phyloP scores from a whole-genome alignment of 768 basidiomycete species.

The Kwoniella shandongensis region DNA sequence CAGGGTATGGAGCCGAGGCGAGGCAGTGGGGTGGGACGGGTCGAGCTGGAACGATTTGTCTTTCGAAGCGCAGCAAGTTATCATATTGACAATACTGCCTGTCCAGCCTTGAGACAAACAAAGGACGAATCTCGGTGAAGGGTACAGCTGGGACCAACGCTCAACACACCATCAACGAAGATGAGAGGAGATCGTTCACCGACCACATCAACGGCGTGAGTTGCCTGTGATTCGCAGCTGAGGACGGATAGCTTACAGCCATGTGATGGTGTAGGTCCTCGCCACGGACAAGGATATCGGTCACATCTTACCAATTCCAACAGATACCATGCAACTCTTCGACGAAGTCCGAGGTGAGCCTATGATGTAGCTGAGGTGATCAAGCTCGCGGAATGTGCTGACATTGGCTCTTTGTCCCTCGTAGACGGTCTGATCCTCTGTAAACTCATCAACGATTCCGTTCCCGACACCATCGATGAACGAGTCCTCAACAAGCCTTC shows the following conservation, averaged over 20 bases:
- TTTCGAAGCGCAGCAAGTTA: no score
- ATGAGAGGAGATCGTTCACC: slow-evolving; percentile 93
- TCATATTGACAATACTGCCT: not conserved
- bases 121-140: slow-evolving; percentile 87
- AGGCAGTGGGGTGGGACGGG: no score
- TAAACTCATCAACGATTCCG: slow-evolving; percentile 97
- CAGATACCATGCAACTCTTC: slow-evolving; percentile 96
- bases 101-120: slow-evolving; percentile 46
- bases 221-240: not conserved
- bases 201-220: slow-evolving; percentile 93
- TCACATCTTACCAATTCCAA: slow-evolving; percentile 82
- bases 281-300: slow-evolving; percentile 85
- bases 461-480: slow-evolving; percentile 97
- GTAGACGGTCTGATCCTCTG: slow-evolving; percentile 89
- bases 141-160: slow-evolving; percentile 88
- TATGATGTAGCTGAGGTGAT: not conserved
- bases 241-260: not conserved
- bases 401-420: not conserved
- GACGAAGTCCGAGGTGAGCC: slow-evolving; percentile 74
- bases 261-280: slow-evolving; percentile 65
- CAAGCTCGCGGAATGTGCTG: not conserved
- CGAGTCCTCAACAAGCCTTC: slow-evolving; percentile 93
- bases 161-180: slow-evolving; percentile 96
- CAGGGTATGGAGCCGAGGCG: no score
- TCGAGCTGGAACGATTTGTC: no score